These are phyloP conservation scores for Paspalum notatum DNA, from an alignment of 176 grass and related monocot genomes.

Conservation along the genomic window DNA sequence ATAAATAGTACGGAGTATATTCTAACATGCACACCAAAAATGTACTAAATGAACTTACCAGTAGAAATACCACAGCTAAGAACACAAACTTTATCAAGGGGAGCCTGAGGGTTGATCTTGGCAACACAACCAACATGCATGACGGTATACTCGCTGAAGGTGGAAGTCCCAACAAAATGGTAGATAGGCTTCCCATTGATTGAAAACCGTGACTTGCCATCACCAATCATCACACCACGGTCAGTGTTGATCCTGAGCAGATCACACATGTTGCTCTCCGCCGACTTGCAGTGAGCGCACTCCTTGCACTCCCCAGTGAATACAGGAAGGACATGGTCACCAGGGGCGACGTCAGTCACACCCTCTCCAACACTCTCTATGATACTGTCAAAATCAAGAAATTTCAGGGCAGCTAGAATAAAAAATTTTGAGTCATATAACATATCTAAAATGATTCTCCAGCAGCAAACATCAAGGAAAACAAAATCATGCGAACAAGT, in stretches of 20 bases:
- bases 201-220: conserved; percentile 72
- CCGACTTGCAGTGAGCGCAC: conserved; percentile 70
- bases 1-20: too few species aligned
- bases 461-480: not conserved
- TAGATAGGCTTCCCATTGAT: conserved; percentile 75
- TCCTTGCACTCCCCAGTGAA: conserved; percentile 95
- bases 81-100: conserved; percentile 87
- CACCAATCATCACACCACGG: conserved; percentile 69
- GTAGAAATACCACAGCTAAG: conserved; percentile 92
- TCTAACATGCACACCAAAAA: not conserved
- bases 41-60: conserved; percentile 24
- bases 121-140: conserved; percentile 75
- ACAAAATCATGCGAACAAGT: not conserved
- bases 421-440: not conserved
- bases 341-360: conserved; percentile 74
- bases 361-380: conserved; percentile 91
- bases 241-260: conserved; percentile 86
- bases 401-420: not conserved
- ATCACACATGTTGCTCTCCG: conserved; percentile 92
- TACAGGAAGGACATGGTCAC: conserved; percentile 89
- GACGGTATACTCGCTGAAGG: conserved; percentile 88
- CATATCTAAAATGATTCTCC: too few species aligned
- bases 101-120: conserved; percentile 85
- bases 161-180: conserved; percentile 87
- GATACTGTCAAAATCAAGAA: conserved; percentile 47